Conservation (phyloP, 768 basidiomycete genomes). For the Rhodosporidiobolus odoratus region DNA sequence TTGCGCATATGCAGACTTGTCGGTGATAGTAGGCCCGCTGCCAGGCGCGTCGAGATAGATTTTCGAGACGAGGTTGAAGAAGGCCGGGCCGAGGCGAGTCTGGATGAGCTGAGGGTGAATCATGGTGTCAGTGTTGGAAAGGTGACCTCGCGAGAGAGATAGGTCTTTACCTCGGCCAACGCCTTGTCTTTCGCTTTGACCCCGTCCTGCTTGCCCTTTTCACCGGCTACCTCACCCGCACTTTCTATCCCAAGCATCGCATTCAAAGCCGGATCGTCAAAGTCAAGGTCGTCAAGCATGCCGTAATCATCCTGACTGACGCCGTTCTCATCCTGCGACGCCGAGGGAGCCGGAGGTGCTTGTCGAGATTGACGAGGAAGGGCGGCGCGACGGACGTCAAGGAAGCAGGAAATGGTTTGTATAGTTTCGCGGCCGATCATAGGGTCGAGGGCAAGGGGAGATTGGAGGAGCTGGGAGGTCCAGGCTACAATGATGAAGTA, state of each 20-base stretch:
- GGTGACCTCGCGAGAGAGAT: too few relatives aligned
- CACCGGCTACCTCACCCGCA: conserved; percentile 38
- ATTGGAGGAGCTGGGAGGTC: conserved; percentile 55
- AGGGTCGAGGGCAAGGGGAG: conserved; percentile 51
- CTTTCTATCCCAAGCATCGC: conserved; percentile 55
- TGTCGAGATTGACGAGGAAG: neutral
- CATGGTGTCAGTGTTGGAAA: neutral
- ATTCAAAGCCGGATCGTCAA: conserved; percentile 59
- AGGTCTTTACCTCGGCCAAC: conserved; percentile 53
- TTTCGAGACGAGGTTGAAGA: conserved; percentile 57
- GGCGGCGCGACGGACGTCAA: conserved; percentile 51
- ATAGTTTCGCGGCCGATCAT: conserved; percentile 57
- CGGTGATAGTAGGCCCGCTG: conserved; percentile 12
- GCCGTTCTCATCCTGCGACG: conserved; percentile 44
- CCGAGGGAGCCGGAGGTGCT: neutral
- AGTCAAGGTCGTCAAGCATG: conserved; percentile 55
- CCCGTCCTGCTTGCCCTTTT: conserved; percentile 40
- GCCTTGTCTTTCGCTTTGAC: conserved; percentile 52
- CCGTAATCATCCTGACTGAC: conserved; percentile 77
- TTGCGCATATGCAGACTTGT: conserved; percentile 50
- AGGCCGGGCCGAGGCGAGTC: conserved; percentile 53
- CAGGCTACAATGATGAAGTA: conserved; percentile 52
- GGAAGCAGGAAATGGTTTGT: conserved; percentile 58
- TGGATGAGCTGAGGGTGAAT: conserved; percentile 52
- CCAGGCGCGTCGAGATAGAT: conserved; percentile 46